Evolutionary conservation across 2,329 filamentous ascomycete species (phyloP).

Genomic region (Diaporthe helianthi): DNA sequence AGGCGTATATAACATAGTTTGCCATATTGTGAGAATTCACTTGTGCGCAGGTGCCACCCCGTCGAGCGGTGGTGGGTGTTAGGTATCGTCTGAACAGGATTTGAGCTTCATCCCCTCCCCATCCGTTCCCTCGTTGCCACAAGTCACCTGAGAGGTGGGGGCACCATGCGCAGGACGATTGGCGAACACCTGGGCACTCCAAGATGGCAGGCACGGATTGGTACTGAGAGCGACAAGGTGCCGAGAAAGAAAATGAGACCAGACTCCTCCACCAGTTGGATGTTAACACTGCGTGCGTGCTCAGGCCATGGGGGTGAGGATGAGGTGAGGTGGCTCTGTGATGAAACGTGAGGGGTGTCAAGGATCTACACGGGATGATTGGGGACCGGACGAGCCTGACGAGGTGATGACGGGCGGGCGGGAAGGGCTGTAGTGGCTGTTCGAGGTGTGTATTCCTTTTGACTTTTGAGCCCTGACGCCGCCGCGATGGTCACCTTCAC

Average conservation of each 20-base stretch:
- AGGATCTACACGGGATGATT: conserved; percentile 17
- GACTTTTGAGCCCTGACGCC: not conserved
- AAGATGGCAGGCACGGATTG: not conserved
- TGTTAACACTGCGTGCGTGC: no score
- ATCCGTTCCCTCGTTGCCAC: not conserved
- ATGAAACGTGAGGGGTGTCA: conserved; percentile 14
- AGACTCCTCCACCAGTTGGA: not conserved
- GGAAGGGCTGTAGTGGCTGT: not conserved
- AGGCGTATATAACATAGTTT: not conserved
- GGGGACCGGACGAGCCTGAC: conserved; percentile 19
- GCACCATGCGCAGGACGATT: not conserved
- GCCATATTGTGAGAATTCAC: not conserved
- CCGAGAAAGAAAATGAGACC: not conserved
- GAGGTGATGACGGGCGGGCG: conserved; percentile 4
- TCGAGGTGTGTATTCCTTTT: not conserved
- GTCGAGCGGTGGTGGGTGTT: not conserved
- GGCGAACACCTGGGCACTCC: conserved; percentile 5
- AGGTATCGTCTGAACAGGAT: conserved; percentile 10
- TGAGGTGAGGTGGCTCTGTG: not conserved
- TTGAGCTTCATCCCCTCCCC: not conserved
- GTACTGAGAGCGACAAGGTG: not conserved
- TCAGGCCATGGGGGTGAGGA: not conserved
- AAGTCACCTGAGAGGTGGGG: not conserved
- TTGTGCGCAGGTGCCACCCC: not conserved
- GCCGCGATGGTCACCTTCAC: not conserved